phyloP scores from a whole-genome alignment of 2,329 filamentous ascomycete species.

The Pseudogymnoascus sp. region DNA sequence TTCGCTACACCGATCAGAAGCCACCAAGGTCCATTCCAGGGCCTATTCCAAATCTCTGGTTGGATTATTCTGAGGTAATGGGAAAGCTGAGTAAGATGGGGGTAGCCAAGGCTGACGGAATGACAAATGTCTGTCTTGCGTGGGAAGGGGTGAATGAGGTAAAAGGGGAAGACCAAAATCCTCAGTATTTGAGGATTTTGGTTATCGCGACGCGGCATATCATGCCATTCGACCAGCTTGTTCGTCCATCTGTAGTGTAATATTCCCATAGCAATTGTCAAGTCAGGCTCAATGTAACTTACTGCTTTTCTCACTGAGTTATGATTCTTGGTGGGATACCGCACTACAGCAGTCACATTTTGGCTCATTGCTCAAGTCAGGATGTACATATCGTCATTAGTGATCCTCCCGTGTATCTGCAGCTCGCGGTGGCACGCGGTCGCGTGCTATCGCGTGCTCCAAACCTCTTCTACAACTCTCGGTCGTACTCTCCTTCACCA shows the following conservation, averaged over 20 bases:
- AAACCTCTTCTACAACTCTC: neutral
- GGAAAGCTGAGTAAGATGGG: constrained; percentile 17
- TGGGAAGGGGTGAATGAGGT: constrained; percentile 19
- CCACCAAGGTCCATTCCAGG: constrained; percentile 12
- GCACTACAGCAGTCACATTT: no score
- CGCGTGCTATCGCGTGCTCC: neutral
- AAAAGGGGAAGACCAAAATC: constrained; percentile 16
- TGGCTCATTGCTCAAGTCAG: no score
- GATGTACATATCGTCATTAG: no score
- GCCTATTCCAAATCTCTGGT: constrained; percentile 14
- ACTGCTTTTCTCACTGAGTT: neutral
- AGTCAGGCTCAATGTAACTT: no score
- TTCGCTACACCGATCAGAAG: constrained; percentile 14
- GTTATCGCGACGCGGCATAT: constrained; percentile 19
- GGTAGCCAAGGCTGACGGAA: constrained; percentile 15
- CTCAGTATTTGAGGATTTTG: constrained; percentile 16
- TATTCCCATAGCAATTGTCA: neutral
- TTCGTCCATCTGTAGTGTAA: constrained; percentile 10
- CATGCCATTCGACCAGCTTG: constrained; percentile 16
- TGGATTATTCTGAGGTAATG: constrained; percentile 15
- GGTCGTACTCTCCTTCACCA: neutral
- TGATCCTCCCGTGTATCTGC: no score
- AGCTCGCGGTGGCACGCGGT: neutral
- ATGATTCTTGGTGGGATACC: neutral
- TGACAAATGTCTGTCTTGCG: constrained; percentile 17